Conservation (phyloP, 176 grass and related monocot species). For the Oryza meyeriana region DNA sequence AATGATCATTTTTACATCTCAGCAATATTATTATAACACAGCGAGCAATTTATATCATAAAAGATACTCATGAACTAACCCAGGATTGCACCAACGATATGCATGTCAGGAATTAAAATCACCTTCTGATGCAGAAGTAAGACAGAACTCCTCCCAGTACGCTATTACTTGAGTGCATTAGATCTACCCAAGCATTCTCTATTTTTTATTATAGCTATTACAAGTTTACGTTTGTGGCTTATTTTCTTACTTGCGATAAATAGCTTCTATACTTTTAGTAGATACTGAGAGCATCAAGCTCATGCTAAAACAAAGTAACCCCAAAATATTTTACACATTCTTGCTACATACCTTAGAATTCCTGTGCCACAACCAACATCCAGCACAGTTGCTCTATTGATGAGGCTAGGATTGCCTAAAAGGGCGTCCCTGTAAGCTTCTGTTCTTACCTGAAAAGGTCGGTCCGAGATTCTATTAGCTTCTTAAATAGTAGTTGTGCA, state of each 20-base stretch:
- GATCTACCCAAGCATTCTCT: not conserved
- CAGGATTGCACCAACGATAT: not conserved
- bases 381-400: conserved; percentile 64
- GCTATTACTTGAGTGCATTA: not conserved
- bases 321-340: not conserved
- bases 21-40: conserved; percentile 11
- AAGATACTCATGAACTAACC: not conserved
- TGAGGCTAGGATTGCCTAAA: conserved; percentile 67
- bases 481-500: not conserved
- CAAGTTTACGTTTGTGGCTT: not conserved
- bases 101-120: not conserved
- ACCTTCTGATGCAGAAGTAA: not conserved
- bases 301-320: conserved; percentile 17
- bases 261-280: not conserved
- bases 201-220: not conserved
- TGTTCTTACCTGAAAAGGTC: conserved; percentile 74
- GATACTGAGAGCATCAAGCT: not conserved
- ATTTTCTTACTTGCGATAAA: not conserved
- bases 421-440: conserved; percentile 89
- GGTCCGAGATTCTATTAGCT: not conserved
- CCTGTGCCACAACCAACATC: conserved; percentile 99
- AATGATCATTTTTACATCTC: not conserved
- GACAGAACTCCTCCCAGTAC: not conserved
- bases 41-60: not conserved
- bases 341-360: conserved; percentile 69